phyloP scores from a whole-genome alignment of 2,329 filamentous ascomycete genomes.

The Aspergillaceae sp. region DNA sequence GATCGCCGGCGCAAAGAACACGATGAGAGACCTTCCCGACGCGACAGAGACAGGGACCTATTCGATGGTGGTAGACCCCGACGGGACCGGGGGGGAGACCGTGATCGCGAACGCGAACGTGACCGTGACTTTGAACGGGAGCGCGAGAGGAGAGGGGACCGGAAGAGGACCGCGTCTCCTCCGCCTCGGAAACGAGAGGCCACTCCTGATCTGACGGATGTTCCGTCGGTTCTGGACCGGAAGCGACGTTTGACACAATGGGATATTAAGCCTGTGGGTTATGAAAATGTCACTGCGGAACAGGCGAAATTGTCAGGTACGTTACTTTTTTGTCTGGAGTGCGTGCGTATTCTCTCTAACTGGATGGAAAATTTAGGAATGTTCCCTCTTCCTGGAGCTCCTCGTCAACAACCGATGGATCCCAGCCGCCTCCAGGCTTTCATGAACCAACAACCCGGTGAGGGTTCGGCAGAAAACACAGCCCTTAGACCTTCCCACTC shows the following conservation, averaged over 20 bases:
- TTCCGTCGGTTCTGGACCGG: constrained; percentile 72
- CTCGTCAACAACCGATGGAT: constrained; percentile 90
- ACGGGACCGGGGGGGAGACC: constrained; percentile 36
- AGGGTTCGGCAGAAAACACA: constrained; percentile 59
- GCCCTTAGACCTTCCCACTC: constrained; percentile 87
- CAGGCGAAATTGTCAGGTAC: constrained; percentile 85
- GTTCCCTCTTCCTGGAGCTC: constrained; percentile 95
- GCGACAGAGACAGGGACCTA: constrained; percentile 47
- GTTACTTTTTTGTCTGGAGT: constrained; percentile 7
- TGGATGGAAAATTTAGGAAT: constrained; percentile 50
- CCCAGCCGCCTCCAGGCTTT: constrained; percentile 89
- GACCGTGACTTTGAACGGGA: constrained; percentile 33
- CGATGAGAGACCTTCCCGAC: constrained; percentile 51
- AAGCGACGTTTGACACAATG: constrained; percentile 94
- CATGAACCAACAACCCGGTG: constrained; percentile 81
- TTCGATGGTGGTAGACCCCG: constrained; percentile 57
- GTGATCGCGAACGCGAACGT: constrained; percentile 34
- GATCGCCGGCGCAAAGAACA: constrained; percentile 50
- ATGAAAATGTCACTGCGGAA: constrained; percentile 96
- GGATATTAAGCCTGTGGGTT: constrained; percentile 98
- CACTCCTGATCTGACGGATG: constrained; percentile 84
- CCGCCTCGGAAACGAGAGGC: constrained; percentile 86
- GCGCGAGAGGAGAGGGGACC: constrained; percentile 35
- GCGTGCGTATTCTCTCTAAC: not conserved
- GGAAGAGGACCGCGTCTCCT: constrained; percentile 67